These are phyloP conservation scores for Lentithecium fluviatile DNA, from an alignment of 495 filamentous ascomycete species.

Conservation along the genomic window DNA sequence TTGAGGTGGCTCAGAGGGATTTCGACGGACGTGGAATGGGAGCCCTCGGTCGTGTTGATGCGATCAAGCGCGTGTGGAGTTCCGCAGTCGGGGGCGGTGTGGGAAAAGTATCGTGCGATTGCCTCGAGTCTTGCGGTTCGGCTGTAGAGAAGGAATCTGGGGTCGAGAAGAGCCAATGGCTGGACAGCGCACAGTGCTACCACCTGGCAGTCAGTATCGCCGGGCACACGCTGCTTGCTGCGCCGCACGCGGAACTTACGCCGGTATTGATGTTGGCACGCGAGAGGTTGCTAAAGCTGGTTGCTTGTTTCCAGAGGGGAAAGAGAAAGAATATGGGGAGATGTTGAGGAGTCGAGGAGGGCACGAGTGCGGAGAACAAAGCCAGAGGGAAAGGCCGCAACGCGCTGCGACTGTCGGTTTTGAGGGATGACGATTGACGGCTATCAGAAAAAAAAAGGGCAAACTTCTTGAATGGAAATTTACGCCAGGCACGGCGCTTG, in stretches of 20 bases:
- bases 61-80: too few relatives aligned
- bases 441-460: background rate
- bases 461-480: background rate
- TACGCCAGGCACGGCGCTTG: background rate
- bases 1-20: background rate
- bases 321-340: too few relatives aligned
- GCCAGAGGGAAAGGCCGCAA: background rate
- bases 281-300: background rate
- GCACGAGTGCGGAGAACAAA: background rate
- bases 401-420: background rate
- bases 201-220: background rate
- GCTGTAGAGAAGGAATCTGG: background rate
- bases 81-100: too few relatives aligned
- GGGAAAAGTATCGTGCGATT: too few relatives aligned
- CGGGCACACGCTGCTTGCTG: background rate
- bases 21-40: too few relatives aligned
- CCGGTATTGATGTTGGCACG: background rate
- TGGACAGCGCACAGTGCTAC: background rate
- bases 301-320: too few relatives aligned
- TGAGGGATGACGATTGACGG: background rate
- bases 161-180: conserved; percentile 1
- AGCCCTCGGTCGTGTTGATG: too few relatives aligned
- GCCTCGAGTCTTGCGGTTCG: too few relatives aligned
- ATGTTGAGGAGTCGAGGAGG: background rate
- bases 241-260: background rate